A percentile compares a stretch with the other conserved stretches of the same genome.
phyloP scores from a whole-genome alignment of 805 yeast genomes.

The Pichia occidentalis region DNA sequence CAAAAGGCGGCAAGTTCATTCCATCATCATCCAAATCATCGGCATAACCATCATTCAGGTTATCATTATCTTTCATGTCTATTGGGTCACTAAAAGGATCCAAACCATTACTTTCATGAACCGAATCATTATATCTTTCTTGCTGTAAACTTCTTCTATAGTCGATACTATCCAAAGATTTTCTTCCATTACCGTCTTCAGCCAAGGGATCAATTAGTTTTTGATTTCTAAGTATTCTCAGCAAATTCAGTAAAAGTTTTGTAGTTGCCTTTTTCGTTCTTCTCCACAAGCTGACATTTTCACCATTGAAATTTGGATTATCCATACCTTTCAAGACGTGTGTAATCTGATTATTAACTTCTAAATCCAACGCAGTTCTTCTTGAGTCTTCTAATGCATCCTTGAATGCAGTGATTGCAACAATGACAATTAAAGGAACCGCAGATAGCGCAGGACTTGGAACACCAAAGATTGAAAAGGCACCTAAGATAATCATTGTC shows the following conservation, averaged over 20 bases:
- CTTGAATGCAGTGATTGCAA: slow-evolving; percentile 64
- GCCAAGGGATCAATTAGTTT: slow-evolving; percentile 23
- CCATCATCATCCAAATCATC: slow-evolving; percentile 6
- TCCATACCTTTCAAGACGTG: slow-evolving; percentile 51
- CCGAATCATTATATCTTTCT: slow-evolving; percentile 11
- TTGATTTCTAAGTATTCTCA: slow-evolving; percentile 22
- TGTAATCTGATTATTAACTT: slow-evolving; percentile 67
- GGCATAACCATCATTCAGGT: slow-evolving; percentile 6
- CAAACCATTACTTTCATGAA: slow-evolving; percentile 15
- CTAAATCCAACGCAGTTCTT: slow-evolving; percentile 64
- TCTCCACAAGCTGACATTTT: slow-evolving; percentile 63
- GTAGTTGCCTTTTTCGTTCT: slow-evolving; percentile 47
- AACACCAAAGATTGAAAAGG: slow-evolving; percentile 72
- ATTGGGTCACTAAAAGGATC: slow-evolving; percentile 25
- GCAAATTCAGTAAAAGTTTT: slow-evolving; percentile 12
- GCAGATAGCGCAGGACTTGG: slow-evolving; percentile 69
- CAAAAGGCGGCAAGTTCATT: slow-evolving; percentile 24
- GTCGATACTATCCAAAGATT: slow-evolving; percentile 31
- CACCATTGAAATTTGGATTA: slow-evolving; percentile 59
- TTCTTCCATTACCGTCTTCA: slow-evolving; percentile 17
- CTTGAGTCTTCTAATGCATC: slow-evolving; percentile 80
- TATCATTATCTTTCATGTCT: slow-evolving; percentile 16
- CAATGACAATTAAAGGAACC: slow-evolving; percentile 76
- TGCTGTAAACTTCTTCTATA: slow-evolving; percentile 25
- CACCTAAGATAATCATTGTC: slow-evolving; percentile 71